Base-by-base conservation (phyloP, 306 rosid genomes). In the Rosa chinensis region DNA sequence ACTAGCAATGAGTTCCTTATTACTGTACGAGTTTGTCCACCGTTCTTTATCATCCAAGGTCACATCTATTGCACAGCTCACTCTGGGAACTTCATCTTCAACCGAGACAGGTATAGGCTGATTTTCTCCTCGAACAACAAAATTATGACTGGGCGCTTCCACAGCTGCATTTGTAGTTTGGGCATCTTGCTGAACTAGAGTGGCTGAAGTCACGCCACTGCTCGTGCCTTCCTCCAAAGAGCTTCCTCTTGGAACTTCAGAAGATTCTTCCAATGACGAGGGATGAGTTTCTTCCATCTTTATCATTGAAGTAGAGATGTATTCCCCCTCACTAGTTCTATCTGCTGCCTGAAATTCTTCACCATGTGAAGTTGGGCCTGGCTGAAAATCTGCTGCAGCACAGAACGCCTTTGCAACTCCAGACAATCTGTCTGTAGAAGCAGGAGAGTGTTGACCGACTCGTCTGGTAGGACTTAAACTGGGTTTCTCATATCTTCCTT, bases 41-140 rank as follows among this genome's bases (percentile, higher is more conserved):
- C 55, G 80, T 64, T 62, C 74, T 58, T 80, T 83, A 45, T 62
- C 53, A 49, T 82, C 84, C 5, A 78, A 83, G 77, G 75, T 44
- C 53, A 20, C 66, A 52, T 82, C 80, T 74, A 74, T 25, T 5
- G 77, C 79, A 84, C 79, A 71, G 74, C 74, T 63, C 83, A 78
- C 88, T 77, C 61, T 72, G 47, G 80, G 77, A 85, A 77, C 80
- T 59, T 85, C 86, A 56, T 49, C 79, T 70, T 74, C 83, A 58
- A 28, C 72, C 14, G 67, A 73, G 43, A 79, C 1, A 73, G 83
- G 40, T 62, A 25, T 52, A 37, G 83, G 81, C 73, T 37, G 76
- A 75, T 69, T 70, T 78, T 86, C 81, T 67, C 59, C 81, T 59
- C 70, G 76, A 74, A 72, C 68, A 72, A 78, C 80, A 81, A 55